Percentiles rank a stretch among this genome's conserved stretches.
phyloP scores from a whole-genome alignment of 1,284 basidiomycete species.

The Ganoderma leucocontextum region DNA sequence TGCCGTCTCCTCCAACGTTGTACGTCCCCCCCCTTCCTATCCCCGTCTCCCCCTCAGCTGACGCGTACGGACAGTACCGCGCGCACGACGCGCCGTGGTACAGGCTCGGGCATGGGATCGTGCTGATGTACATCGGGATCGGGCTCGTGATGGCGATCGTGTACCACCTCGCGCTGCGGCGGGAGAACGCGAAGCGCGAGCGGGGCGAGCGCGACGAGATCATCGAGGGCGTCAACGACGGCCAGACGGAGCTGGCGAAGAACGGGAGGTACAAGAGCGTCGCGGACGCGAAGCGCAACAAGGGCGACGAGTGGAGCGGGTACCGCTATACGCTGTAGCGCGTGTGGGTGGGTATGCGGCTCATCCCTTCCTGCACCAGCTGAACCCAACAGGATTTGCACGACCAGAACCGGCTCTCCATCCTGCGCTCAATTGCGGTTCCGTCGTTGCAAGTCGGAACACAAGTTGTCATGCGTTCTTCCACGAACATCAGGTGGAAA shows the following conservation, averaged over 20 bases:
- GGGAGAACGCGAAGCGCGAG: slow-evolving; percentile 54
- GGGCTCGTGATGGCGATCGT: slow-evolving; percentile 51
- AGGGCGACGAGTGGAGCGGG: slow-evolving; percentile 50
- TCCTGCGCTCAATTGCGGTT: too few relatives aligned
- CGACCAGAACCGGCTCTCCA: too few relatives aligned
- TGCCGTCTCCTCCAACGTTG: slow-evolving; percentile 55
- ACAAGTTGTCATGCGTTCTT: too few relatives aligned
- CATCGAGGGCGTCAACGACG: slow-evolving; percentile 47
- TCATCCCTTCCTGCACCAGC: too few relatives aligned
- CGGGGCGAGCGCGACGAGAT: slow-evolving; percentile 58
- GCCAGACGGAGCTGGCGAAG: slow-evolving; percentile 37
- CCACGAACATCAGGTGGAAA: too few relatives aligned
- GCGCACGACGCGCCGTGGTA: slow-evolving; percentile 51
- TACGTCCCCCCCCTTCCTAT: slow-evolving; percentile 35
- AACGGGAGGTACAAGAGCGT: slow-evolving; percentile 45
- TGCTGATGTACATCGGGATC: slow-evolving; percentile 58
- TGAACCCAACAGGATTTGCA: too few relatives aligned
- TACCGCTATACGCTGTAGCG: slow-evolving; percentile 46
- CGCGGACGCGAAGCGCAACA: slow-evolving; percentile 48
- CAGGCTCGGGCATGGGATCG: slow-evolving; percentile 57
- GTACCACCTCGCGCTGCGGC: slow-evolving; percentile 47
- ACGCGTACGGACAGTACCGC: slow-evolving; percentile 27
- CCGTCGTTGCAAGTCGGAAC: too few relatives aligned
- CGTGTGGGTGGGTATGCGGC: neutral
- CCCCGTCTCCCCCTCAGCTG: neutral